A percentile compares a stretch with the other conserved stretches of the same genome.
Evolutionary conservation across 305 asterid genomes (phyloP).

Genomic region (Galium porrigens): DNA sequence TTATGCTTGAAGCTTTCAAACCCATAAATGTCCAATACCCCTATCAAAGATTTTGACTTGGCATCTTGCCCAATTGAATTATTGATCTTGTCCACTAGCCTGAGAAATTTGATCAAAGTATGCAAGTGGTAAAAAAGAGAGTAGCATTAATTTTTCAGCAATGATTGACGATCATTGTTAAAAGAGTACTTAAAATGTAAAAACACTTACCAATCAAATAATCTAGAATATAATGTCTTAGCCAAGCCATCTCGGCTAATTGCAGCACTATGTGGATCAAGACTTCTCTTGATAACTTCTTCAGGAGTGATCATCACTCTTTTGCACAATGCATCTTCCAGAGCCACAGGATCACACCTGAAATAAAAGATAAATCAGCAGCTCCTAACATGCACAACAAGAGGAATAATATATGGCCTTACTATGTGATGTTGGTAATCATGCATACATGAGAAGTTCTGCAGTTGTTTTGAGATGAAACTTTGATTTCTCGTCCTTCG

Average conservation of each 20-base stretch:
- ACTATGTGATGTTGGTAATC: slow-evolving; percentile 23
- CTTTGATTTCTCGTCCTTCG: slow-evolving; percentile 62
- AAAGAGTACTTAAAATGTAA: slow-evolving; percentile 14
- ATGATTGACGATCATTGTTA: slow-evolving; percentile 8
- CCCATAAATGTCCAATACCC: slow-evolving; percentile 95
- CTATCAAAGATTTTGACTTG: slow-evolving; percentile 63
- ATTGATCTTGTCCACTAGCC: slow-evolving; percentile 95
- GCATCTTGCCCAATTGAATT: slow-evolving; percentile 86
- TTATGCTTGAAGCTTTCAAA: slow-evolving; percentile 95
- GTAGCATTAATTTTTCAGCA: not conserved
- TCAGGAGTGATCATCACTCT: slow-evolving; percentile 98
- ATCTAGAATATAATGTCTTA: slow-evolving; percentile 80
- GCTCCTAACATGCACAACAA: slow-evolving; percentile 19
- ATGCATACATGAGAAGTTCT: slow-evolving; percentile 68
- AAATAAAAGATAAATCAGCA: slow-evolving; percentile 22
- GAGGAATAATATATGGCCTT: slow-evolving; percentile 22
- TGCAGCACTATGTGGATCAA: slow-evolving; percentile 87
- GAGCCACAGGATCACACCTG: slow-evolving; percentile 76
- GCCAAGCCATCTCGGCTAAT: slow-evolving; percentile 95
- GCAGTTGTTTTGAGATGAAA: slow-evolving; percentile 81
- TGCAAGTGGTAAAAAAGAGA: slow-evolving; percentile 1
- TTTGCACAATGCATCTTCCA: slow-evolving; percentile 93
- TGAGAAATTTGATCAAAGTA: slow-evolving; percentile 24
- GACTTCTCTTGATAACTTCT: slow-evolving; percentile 95
- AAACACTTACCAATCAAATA: slow-evolving; percentile 74